Evolutionary conservation across 805 yeast species (phyloP), one percentile per base, ranked within the genome.

Genomic region (Scheffersomyces spartinae): DNA sequence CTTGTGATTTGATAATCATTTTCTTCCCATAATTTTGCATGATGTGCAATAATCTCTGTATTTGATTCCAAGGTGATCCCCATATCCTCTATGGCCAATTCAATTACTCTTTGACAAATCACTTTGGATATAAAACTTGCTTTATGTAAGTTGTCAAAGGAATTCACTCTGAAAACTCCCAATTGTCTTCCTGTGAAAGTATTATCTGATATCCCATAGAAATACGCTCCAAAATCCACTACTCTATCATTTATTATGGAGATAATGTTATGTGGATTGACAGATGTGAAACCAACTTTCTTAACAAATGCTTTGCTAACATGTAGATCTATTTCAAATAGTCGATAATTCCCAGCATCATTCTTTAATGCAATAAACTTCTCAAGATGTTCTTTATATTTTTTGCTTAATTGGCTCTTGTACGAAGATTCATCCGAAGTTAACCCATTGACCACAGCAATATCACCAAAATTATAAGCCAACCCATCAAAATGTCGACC

Each of bases 121-220:
- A 62, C 49, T 26, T 58, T 55, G 21, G 66, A 61, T 7, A 71
- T 47, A 23, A 50, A 60, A 36, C 65, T 67, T n/a, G 72, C 64
- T 29, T 69, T 64, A 19, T 55, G 58, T 25, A 63, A 45, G 19
- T 70, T 61, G 32, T 66, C 69, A 32, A 67, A 60, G 0, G 73
- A 64, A 32, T 64, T 68, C 6, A 64, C 54, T 26, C 72, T 33
- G 30, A 68, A 64, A 1, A 61, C 61, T 6, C 76, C 77, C 17
- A 59, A 40, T 37, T 70, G 76, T 33, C 62, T 59, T 3, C 68
- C 71, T 6, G 55, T 44, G 23, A 48, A 61, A 1, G 47, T 35
- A 15, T 45, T 34, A 15, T 51, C 41, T n/a, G 32, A 36, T 20
- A 47, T 33, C 35, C 63, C 70, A 31, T 43, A 57, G 28, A 64